Conservation (phyloP, 2,329 filamentous ascomycete species). For the Cordyceps fumosorosea region DNA sequence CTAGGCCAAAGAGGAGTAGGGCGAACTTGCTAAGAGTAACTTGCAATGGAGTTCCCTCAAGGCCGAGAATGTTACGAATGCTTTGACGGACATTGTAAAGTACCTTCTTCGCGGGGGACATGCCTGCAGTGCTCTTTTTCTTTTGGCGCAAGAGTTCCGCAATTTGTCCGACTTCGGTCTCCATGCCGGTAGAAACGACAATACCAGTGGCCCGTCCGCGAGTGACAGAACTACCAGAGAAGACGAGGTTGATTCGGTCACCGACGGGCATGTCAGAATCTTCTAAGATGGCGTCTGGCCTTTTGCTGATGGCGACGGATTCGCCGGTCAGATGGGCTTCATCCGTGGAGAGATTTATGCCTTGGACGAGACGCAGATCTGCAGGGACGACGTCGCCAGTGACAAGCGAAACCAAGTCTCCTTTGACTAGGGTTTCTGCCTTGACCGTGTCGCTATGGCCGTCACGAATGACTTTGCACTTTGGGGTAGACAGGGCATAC, state of each 20-base stretch:
- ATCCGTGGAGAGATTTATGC: slow-evolving; percentile 70
- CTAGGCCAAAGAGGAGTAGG: slow-evolving; percentile 70
- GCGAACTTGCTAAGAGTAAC: slow-evolving; percentile 81
- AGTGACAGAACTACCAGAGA: slow-evolving; percentile 65
- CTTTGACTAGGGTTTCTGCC: slow-evolving; percentile 54
- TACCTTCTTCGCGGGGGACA: slow-evolving; percentile 37
- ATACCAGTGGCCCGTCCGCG: slow-evolving; percentile 63
- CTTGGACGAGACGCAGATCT: slow-evolving; percentile 58
- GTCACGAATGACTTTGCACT: slow-evolving; percentile 52
- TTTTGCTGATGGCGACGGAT: slow-evolving; percentile 62
- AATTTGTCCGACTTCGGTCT: slow-evolving; percentile 69
- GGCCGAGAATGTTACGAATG: slow-evolving; percentile 50
- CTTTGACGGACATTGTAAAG: slow-evolving; percentile 38
- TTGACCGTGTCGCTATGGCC: slow-evolving; percentile 45
- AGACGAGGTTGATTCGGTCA: slow-evolving; percentile 64
- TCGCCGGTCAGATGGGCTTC: slow-evolving; percentile 70
- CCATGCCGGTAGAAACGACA: slow-evolving; percentile 64
- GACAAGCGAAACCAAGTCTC: slow-evolving; percentile 56
- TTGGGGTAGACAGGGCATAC: slow-evolving; percentile 51
- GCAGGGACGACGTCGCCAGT: slow-evolving; percentile 66
- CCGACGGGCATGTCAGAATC: slow-evolving; percentile 54
- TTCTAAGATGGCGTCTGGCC: slow-evolving; percentile 48
- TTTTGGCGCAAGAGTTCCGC: slow-evolving; percentile 59
- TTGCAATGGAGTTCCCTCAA: slow-evolving; percentile 76
- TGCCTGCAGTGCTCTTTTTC: slow-evolving; percentile 36